Base-by-base conservation (phyloP, 495 filamentous ascomycete species). In the Astrothelium macrocarpum region DNA sequence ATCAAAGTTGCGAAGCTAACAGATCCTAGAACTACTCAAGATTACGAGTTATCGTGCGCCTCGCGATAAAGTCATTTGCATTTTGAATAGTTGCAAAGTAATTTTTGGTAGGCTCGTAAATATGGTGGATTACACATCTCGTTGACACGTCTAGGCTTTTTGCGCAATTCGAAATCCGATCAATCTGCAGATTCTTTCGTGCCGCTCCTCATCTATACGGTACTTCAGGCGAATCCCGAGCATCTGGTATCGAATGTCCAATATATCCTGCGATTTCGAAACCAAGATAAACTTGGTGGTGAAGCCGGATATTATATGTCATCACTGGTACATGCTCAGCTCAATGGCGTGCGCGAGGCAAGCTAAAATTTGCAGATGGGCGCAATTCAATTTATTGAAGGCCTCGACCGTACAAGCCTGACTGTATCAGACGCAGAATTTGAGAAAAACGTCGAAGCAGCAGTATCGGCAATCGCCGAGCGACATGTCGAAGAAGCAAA, bases 241-340 rank as follows among this genome's bases (percentile, higher is more conserved):
- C 90, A 97, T 73, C 79, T 99, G 31, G 90, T 97, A 32, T 96
- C 91, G 60, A 99, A 99, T 71, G 91, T 97, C 7, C 94, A 97
- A 73, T 99, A 99, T 73, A 97, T 99, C 63, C 79, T 97, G 46
- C 84, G 95, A 23, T 99, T 99, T 76, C 85, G 94, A 62, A 95
- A 97, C 69, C 95, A 96, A 73, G 95, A 99, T 39, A 99, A 97
- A 71, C 83, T 97, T 0, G 88, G 89, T 49, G 94, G 94, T 5
- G 94, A 99, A 78, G 93, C 95, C 23, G 94, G 94, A 23, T 99
- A 99, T 72, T 99, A 99, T 73, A 81, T 97, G 32, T 97, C 93
- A 34, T 97, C 93, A n/a, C 77, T 98, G 73, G 90, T 93, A 76
- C 70, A 83, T 74, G 9, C 39, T n/a, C 2, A 23, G 20, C 45